Conservation (phyloP, 2,329 filamentous ascomycete genomes). For the Acrodontium crateriforme region DNA sequence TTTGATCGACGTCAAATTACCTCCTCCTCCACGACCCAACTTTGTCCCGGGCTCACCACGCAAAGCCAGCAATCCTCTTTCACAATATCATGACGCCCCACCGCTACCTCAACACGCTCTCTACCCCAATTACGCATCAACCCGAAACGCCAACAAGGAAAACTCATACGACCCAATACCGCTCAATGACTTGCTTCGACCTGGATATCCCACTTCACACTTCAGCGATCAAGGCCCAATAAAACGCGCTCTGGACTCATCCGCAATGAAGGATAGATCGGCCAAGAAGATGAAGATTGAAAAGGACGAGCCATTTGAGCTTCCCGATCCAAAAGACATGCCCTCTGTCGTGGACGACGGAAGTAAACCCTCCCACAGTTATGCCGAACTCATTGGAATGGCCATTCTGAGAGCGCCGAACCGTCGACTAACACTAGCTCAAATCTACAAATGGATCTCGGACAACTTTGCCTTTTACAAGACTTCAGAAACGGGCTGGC, state of each 20-base stretch:
- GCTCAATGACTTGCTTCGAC: conserved; percentile 18
- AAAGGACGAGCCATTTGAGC: conserved; percentile 29
- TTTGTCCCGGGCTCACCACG: conserved; percentile 52
- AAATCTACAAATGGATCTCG: conserved; percentile 99
- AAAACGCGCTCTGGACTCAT: conserved; percentile 52
- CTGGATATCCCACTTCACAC: conserved; percentile 13
- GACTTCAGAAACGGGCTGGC: conserved; percentile 78
- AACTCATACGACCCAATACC: conserved; percentile 20
- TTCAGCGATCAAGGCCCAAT: conserved; percentile 29
- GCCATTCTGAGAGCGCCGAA: conserved; percentile 78
- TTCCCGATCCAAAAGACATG: conserved; percentile 68
- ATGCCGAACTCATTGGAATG: conserved; percentile 92
- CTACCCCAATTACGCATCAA: conserved; percentile 2
- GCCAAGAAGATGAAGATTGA: conserved; percentile 56
- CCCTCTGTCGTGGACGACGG: conserved; percentile 73
- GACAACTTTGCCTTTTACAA: conserved; percentile 84
- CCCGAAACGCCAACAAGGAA: conserved; percentile 5
- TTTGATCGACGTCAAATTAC: conserved; percentile 54
- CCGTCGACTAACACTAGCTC: conserved; percentile 72
- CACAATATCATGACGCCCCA: too few species aligned
- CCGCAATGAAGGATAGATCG: conserved; percentile 53
- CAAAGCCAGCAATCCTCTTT: conserved; percentile 33
- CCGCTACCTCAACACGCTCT: conserved; percentile 10
- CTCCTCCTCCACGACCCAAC: conserved; percentile 43
- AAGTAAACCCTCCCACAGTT: conserved; percentile 79